Conservation (phyloP, 345 rosid species). For the Toxicodendron radicans region DNA sequence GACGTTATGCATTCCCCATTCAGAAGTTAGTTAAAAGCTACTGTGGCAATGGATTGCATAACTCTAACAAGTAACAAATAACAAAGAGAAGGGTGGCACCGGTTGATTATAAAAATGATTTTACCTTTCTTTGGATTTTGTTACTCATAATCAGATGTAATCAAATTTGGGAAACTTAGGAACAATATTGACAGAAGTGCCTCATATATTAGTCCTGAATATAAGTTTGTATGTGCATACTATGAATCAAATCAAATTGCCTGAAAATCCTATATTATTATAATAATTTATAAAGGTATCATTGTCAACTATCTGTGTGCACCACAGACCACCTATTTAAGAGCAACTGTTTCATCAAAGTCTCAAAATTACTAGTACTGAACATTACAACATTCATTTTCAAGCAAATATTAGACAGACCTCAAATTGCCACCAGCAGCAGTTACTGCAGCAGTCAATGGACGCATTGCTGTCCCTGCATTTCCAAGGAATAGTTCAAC, state of each 20-base stretch:
- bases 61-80: background rate
- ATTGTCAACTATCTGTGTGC: background rate
- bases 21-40: background rate
- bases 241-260: background rate
- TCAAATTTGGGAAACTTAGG: background rate
- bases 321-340: background rate
- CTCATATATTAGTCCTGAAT: background rate
- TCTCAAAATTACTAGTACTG: background rate
- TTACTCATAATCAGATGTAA: background rate
- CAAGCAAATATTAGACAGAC: conserved; percentile 29
- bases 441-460: conserved; percentile 87
- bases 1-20: background rate
- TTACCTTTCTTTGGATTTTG: background rate
- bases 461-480: conserved; percentile 98
- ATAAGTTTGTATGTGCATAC: background rate
- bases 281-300: background rate
- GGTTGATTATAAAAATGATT: background rate
- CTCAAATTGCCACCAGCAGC: conserved; percentile 92
- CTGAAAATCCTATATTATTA: background rate
- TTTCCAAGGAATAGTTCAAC: conserved; percentile 89
- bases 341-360: background rate
- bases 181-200: background rate
- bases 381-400: background rate
- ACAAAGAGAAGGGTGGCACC: background rate
- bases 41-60: background rate